Percentiles rank a stretch among this genome's conserved stretches.
Evolutionary conservation across 2,329 filamentous ascomycete genomes (phyloP).

Genomic region (Xenosphaeropsis pyriputrescens): DNA sequence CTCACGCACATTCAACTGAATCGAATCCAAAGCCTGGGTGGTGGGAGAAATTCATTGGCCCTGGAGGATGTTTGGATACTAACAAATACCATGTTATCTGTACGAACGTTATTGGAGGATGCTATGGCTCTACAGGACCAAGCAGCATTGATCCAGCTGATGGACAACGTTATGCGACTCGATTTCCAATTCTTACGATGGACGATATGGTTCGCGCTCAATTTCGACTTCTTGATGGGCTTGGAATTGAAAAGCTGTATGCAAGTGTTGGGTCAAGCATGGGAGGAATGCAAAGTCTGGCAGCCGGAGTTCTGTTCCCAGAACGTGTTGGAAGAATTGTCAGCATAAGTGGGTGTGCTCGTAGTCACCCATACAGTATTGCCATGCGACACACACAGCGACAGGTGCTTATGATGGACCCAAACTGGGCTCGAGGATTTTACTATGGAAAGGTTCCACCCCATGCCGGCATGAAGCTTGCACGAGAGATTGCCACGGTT

Average conservation of each 20-base stretch:
- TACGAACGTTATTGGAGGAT: conserved; percentile 92
- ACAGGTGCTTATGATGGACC: conserved; percentile 98
- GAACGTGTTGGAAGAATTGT: conserved; percentile 70
- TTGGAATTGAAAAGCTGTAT: conserved; percentile 67
- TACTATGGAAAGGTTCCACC: conserved; percentile 84
- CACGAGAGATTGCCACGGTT: conserved; percentile 91
- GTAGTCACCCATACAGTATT: conserved; percentile 94
- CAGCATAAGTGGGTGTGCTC: conserved; percentile 83
- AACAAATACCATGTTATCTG: conserved; percentile 88
- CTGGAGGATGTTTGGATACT: conserved; percentile 73
- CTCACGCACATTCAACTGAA: conserved; percentile 86
- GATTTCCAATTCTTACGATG: conserved; percentile 90
- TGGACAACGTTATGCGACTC: conserved; percentile 77
- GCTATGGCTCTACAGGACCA: conserved; percentile 89
- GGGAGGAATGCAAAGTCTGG: conserved; percentile 96
- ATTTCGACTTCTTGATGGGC: conserved; percentile 69
- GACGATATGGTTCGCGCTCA: conserved; percentile 97
- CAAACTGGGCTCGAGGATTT: conserved; percentile 89
- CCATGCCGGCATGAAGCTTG: conserved; percentile 94
- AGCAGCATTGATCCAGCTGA: conserved; percentile 79
- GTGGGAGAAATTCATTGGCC: conserved; percentile 98
- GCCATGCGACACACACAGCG: conserved; percentile 97
- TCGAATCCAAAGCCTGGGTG: conserved; percentile 80
- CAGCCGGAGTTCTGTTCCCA: conserved; percentile 72
- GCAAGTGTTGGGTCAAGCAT: conserved; percentile 93